phyloP scores from a whole-genome alignment of 352 stramenopile species.

The Phytopythium montanum region DNA sequence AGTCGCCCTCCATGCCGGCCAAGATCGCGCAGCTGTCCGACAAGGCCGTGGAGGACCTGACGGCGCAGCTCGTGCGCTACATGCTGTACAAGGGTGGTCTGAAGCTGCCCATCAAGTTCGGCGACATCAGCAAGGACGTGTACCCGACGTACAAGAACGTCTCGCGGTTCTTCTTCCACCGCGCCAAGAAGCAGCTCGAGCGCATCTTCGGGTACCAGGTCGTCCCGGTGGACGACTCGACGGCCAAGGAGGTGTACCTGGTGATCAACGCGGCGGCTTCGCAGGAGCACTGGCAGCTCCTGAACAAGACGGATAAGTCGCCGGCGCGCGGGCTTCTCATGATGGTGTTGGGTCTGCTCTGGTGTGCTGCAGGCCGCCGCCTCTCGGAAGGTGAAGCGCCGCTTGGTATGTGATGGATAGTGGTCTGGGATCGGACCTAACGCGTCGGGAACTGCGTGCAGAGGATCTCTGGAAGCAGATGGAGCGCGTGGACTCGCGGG shows the following conservation, averaged over 20 bases:
- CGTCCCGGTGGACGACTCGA: slow-evolving; percentile 62
- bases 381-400: slow-evolving; percentile 58
- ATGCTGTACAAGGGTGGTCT: slow-evolving; percentile 82
- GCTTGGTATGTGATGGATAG: no score
- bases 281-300: slow-evolving; percentile 65
- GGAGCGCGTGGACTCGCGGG: slow-evolving; percentile 48
- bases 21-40: slow-evolving; percentile 44
- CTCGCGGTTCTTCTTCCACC: slow-evolving; percentile 74
- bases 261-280: slow-evolving; percentile 70
- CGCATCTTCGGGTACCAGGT: slow-evolving; percentile 74
- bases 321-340: slow-evolving; percentile 68
- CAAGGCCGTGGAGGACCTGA: slow-evolving; percentile 74
- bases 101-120: slow-evolving; percentile 76
- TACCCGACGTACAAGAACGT: slow-evolving; percentile 80
- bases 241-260: slow-evolving; percentile 69
- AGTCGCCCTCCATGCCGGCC: slow-evolving; percentile 28
- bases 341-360: slow-evolving; percentile 79
- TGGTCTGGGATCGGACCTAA: no score
- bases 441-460: slow-evolving; percentile 19
- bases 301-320: slow-evolving; percentile 75
- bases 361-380: slow-evolving; percentile 57
- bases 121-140: slow-evolving; percentile 82
- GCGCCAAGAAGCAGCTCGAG: slow-evolving; percentile 76
- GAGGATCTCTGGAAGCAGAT: slow-evolving; percentile 82
- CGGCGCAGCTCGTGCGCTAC: slow-evolving; percentile 72